Conservation (phyloP, 306 rosid genomes). For the Casuarina equisetifolia region DNA sequence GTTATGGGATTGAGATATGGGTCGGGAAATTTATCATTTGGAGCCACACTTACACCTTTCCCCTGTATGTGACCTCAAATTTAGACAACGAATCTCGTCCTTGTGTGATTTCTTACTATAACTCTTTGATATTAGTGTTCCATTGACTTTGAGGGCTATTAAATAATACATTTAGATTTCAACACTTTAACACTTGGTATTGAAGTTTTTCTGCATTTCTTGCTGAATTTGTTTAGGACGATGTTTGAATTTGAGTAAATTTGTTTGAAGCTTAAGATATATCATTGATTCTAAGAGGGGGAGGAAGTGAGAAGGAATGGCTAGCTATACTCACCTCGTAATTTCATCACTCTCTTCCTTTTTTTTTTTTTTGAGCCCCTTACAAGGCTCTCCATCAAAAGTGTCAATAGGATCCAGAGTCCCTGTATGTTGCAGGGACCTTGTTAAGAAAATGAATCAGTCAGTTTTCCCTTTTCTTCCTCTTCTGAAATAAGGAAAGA, state of each 20-base stretch:
- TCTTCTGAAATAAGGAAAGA: neutral
- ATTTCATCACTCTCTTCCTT: too few relatives aligned
- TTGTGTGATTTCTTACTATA: neutral
- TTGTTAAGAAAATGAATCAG: neutral
- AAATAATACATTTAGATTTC: neutral
- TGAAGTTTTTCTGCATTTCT: neutral
- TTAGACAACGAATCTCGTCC: constrained; percentile 13
- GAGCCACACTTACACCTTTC: constrained; percentile 71
- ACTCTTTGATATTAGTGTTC: neutral
- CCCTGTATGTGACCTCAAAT: constrained; percentile 49
- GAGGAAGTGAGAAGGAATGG: neutral
- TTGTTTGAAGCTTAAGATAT: neutral
- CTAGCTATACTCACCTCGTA: neutral
- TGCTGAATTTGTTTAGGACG: neutral
- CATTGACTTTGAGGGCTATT: neutral
- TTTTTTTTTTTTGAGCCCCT: too few relatives aligned
- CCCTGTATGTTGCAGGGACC: neutral
- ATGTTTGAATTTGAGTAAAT: neutral
- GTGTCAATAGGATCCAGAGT: neutral
- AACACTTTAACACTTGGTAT: neutral
- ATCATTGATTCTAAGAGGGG: neutral
- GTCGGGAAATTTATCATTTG: constrained; percentile 69
- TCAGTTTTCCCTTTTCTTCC: neutral
- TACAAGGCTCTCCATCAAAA: neutral
- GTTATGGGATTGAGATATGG: constrained; percentile 90